These are phyloP conservation scores for Xylaria sp. DNA, from an alignment of 2,329 filamentous ascomycete species.

Conservation along the genomic window DNA sequence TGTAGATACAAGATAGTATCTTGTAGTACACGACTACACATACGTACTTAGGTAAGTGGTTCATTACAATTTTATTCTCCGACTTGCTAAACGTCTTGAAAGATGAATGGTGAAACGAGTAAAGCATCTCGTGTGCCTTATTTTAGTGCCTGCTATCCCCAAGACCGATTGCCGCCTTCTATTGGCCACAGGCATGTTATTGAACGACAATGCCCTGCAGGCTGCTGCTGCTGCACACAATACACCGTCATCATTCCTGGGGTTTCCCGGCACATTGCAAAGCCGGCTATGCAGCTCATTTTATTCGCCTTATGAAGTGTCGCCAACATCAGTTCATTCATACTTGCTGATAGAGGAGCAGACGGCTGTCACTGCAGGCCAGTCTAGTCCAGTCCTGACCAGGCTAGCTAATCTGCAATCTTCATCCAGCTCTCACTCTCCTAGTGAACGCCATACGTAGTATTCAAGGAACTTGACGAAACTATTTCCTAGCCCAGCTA, in stretches of 20 bases:
- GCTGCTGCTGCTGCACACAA: constrained; percentile 37
- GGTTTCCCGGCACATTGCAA: constrained; percentile 23
- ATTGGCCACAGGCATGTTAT: constrained; percentile 39
- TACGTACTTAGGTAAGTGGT: not conserved
- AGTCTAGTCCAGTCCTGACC: not conserved
- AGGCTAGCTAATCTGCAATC: constrained; percentile 11
- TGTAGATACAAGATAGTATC: not conserved
- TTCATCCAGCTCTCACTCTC: constrained; percentile 7
- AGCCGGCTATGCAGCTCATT: constrained; percentile 19
- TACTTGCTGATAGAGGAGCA: not conserved
- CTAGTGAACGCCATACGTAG: not conserved
- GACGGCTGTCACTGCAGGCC: not conserved
- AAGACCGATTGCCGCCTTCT: constrained; percentile 38
- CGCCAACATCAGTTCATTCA: constrained; percentile 7
- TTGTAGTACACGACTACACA: not conserved
- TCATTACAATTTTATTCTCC: constrained; percentile 31
- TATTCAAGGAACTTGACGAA: constrained; percentile 31
- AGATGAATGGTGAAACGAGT: constrained; percentile 33
- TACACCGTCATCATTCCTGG: constrained; percentile 24
- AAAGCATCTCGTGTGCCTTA: constrained; percentile 31
- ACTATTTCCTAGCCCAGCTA: constrained; percentile 29
- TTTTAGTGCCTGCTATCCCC: constrained; percentile 42
- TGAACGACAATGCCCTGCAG: constrained; percentile 39
- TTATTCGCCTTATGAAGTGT: constrained; percentile 11
- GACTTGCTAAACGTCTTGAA: constrained; percentile 21